A percentile compares a stretch with the other conserved stretches of the same genome.
phyloP scores from a whole-genome alignment of 176 grass and related monocot species.

The Phyllostachys edulis region DNA sequence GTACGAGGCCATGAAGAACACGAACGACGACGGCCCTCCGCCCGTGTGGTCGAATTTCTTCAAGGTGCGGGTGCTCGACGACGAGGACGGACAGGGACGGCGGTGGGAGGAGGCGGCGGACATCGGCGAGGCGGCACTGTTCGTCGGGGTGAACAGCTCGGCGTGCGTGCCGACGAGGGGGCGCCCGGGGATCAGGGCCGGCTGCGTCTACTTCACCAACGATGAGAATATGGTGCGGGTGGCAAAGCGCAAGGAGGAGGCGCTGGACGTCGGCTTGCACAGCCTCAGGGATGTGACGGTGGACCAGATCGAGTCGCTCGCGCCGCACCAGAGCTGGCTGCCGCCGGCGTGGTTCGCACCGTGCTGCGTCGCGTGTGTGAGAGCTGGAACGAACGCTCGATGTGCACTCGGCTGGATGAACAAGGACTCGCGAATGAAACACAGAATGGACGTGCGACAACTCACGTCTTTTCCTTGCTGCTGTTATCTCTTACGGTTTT shows the following conservation, averaged over 20 bases:
- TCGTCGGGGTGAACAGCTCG: neutral
- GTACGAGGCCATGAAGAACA: neutral
- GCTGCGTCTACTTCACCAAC: constrained; percentile 10
- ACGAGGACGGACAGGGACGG: neutral
- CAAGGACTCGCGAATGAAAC: too few relatives aligned
- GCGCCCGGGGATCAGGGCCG: neutral
- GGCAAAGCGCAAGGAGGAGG: too few relatives aligned
- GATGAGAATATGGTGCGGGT: neutral
- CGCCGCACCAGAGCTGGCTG: neutral
- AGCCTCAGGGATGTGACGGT: neutral
- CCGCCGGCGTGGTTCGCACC: constrained; percentile 21
- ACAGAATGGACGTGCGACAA: too few relatives aligned
- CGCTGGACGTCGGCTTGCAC: neutral
- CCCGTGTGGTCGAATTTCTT: neutral
- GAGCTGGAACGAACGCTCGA: too few relatives aligned
- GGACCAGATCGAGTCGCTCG: neutral
- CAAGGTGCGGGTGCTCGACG: neutral
- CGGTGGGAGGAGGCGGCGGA: neutral
- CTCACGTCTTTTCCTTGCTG: too few relatives aligned
- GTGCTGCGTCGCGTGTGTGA: too few relatives aligned
- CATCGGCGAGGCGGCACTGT: neutral
- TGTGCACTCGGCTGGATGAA: too few relatives aligned
- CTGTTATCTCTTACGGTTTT: too few relatives aligned
- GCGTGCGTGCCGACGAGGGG: neutral
- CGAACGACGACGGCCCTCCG: fast-evolving